Percentiles rank a stretch among this genome's conserved stretches.
Evolutionary conservation across 768 basidiomycete genomes (phyloP).

Genomic region (Hebeloma cylindrosporum): DNA sequence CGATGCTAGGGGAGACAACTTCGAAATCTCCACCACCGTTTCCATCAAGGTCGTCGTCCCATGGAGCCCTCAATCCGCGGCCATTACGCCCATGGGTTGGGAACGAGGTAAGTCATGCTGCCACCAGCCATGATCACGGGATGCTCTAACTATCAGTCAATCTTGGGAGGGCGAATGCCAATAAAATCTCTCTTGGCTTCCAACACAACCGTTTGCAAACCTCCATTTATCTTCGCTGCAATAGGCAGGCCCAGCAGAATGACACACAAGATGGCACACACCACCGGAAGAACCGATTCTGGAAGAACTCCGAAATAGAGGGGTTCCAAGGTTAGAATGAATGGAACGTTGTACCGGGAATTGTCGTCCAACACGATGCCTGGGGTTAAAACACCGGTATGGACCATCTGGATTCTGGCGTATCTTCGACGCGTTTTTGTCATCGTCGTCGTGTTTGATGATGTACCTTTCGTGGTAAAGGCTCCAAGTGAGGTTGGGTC

Average conservation of each 20-base stretch:
- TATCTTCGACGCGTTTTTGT: slow-evolving; percentile 43
- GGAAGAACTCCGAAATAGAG: slow-evolving; percentile 60
- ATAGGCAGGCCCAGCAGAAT: slow-evolving; percentile 23
- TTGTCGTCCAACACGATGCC: slow-evolving; percentile 17
- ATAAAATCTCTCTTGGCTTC: slow-evolving; percentile 29
- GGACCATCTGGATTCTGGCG: slow-evolving; percentile 55
- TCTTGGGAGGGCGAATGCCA: too few species aligned
- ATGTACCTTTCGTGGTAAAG: slow-evolving; percentile 11
- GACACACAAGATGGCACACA: slow-evolving; percentile 30
- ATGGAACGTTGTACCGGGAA: slow-evolving; percentile 39
- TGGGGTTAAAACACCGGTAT: slow-evolving; percentile 54
- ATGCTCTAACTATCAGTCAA: too few species aligned
- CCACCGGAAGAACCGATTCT: slow-evolving; percentile 43
- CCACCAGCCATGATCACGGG: too few species aligned
- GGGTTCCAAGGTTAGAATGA: slow-evolving; percentile 59
- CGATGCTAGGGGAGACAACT: too few species aligned
- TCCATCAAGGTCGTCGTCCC: too few species aligned
- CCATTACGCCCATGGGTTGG: too few species aligned
- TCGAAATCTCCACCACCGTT: too few species aligned
- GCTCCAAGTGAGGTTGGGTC: slow-evolving; percentile 30
- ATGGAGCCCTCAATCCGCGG: too few species aligned
- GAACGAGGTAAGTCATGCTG: too few species aligned
- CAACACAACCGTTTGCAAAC: slow-evolving; percentile 26
- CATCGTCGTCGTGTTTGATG: slow-evolving; percentile 19
- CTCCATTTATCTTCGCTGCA: slow-evolving; percentile 23